A percentile compares a stretch with the other conserved stretches of the same genome.
These are phyloP conservation scores for Alternaria incomplexa DNA, from an alignment of 2,329 filamentous ascomycete species.

Conservation along the genomic window DNA sequence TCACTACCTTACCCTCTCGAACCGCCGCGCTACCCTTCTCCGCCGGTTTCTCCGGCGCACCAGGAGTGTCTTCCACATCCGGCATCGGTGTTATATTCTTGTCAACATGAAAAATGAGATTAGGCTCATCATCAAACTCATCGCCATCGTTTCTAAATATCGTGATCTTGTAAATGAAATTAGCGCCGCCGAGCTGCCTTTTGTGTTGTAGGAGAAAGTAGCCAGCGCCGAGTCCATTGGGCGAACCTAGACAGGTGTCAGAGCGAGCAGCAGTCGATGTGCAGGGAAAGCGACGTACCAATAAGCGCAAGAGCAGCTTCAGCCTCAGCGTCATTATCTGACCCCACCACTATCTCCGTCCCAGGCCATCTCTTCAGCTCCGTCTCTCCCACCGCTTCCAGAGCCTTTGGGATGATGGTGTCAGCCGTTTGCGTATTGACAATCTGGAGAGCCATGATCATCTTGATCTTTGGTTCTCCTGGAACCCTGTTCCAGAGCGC, in stretches of 20 bases:
- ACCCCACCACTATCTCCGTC: background rate
- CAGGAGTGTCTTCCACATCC: background rate
- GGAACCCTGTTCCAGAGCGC: background rate
- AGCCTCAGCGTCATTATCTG: background rate
- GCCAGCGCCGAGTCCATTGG: slow-evolving; percentile 14
- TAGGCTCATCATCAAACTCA: background rate
- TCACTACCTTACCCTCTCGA: background rate
- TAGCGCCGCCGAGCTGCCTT: slow-evolving; percentile 12
- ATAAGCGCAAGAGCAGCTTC: background rate
- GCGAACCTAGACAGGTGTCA: slow-evolving; percentile 5
- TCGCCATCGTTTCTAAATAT: background rate
- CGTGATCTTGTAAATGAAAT: slow-evolving; percentile 13
- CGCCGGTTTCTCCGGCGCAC: background rate
- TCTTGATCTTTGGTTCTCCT: background rate
- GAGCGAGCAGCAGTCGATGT: background rate
- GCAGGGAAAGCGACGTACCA: background rate
- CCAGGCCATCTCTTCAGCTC: background rate
- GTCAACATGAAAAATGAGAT: slow-evolving; percentile 14
- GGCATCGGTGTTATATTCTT: background rate
- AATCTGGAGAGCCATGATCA: background rate
- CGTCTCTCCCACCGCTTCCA: background rate
- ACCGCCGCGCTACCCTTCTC: background rate
- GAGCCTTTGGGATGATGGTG: background rate
- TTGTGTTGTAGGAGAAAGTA: slow-evolving; percentile 21
- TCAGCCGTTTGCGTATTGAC: background rate